Conservation (phyloP, 2,329 filamentous ascomycete genomes). For the Cladorrhinum sp. region DNA sequence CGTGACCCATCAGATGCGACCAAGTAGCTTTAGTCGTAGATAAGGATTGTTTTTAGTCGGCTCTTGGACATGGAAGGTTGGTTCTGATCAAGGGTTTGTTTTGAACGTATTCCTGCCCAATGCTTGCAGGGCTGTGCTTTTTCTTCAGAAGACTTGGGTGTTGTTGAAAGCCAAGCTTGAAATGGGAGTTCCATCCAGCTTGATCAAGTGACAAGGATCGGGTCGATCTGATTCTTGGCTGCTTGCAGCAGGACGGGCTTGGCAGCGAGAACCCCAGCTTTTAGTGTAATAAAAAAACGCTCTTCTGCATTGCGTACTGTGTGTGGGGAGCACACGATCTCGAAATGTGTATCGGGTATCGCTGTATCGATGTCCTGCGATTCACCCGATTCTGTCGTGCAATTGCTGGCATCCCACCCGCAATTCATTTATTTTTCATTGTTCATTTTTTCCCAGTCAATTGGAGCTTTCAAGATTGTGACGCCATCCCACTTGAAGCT, state of each 20-base stretch:
- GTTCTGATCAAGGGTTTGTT: not conserved
- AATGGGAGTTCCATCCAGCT: not conserved
- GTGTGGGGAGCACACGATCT: not conserved
- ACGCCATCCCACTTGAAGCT: not conserved
- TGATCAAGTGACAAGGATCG: constrained; percentile 1
- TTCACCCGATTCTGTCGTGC: not conserved
- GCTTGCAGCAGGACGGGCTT: not conserved
- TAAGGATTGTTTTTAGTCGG: not conserved
- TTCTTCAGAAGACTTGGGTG: not conserved
- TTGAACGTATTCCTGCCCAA: not conserved
- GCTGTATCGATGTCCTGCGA: not conserved
- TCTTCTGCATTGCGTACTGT: not conserved
- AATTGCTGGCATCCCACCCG: not conserved
- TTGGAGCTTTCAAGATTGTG: not conserved
- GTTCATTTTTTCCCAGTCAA: not conserved
- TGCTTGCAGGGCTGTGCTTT: not conserved
- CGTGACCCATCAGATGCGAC: not conserved
- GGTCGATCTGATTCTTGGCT: not conserved
- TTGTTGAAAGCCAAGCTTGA: not conserved
- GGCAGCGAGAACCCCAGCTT: not conserved
- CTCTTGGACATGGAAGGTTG: not conserved
- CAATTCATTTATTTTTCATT: not conserved
- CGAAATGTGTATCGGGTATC: not conserved
- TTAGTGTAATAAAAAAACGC: not conserved
- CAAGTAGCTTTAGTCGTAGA: not conserved